phyloP scores from a whole-genome alignment of 2,329 filamentous ascomycete genomes.

The Pseudogymnoascus sp. region DNA sequence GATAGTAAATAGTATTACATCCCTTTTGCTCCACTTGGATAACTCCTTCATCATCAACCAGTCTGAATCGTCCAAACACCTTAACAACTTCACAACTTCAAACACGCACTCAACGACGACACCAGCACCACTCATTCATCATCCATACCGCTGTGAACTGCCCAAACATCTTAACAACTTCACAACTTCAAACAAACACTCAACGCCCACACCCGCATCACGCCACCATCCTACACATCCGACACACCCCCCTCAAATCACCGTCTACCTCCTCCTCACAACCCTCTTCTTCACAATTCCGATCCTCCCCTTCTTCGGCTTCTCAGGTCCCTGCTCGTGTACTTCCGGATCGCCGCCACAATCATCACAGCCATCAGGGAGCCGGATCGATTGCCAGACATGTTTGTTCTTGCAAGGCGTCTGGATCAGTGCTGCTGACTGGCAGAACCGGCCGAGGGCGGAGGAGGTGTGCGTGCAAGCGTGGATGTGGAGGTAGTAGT shows the following conservation, averaged over 20 bases:
- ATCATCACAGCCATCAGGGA: background rate
- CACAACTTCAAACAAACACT: background rate
- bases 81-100: background rate
- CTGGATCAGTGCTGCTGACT: background rate
- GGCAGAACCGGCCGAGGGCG: background rate
- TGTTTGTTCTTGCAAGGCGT: background rate
- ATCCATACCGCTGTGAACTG: background rate
- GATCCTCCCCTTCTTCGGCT: background rate
- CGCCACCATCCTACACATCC: background rate
- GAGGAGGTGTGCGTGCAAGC: background rate
- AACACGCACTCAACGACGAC: background rate
- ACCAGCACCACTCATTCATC: background rate
- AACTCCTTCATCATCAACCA: background rate
- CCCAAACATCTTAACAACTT: background rate
- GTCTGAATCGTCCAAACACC: background rate
- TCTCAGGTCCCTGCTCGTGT: background rate
- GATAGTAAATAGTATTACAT: constrained; percentile 1
- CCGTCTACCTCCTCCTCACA: background rate
- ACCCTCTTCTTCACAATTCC: background rate
- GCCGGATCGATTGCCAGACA: background rate
- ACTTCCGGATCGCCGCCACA: background rate
- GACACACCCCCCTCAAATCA: background rate
- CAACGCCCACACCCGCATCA: background rate
- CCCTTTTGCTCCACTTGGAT: background rate
- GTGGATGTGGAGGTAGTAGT: constrained; percentile 3